Evolutionary conservation across 208 protist species (phyloP), one percentile per base, ranked within the genome.

Genomic region (Leishmania aethiopica): DNA sequence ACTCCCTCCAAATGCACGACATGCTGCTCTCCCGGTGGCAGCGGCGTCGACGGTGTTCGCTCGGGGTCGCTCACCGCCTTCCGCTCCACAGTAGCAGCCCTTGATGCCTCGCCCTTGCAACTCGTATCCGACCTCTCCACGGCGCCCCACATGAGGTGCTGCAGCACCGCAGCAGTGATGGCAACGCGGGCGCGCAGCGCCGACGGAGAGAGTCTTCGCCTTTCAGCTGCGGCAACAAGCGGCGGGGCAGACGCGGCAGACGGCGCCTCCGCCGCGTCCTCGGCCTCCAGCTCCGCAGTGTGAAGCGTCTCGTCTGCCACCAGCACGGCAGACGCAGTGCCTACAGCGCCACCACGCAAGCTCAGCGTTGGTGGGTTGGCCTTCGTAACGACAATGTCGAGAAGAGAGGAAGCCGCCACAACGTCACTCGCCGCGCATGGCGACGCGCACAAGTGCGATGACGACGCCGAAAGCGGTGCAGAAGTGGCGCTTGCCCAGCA

Each of bases 131-230:
- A 53, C 25, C 45, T 22, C 25, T 51, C 45, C 40, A 70, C 5
- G 22, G 75, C 22, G 1, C 35, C 32, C 82, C 77, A 76, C 47
- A 86, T 49, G 4, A 86, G 49, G 75, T 82, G 64, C 74, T 82
- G 73, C 42, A 86, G n/a, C 0, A 76, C 25, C 4, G 82, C 82
- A 25, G 82, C 70, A 0, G 82, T 76, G 53, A 86, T 62, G 59
- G 82, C 82, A 6, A 86, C 77, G 22, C 82, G 82, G 22, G 82
- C 82, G 32, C 82, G 82, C 71, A 86, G 47, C 62, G 45, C 60
- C 11, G 60, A 35, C n/a, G 80, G 32, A n/a, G 80, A 59, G 10
- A 55, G 70, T 19, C 70, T 74, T 55, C 40, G 70, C 28, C 17
- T 17, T 51, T 28, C 70, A 13, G 70, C 70, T 53, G 45, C 69